Evolutionary conservation across 2,329 filamentous ascomycete genomes (phyloP).

Genomic region (Botrytis pseudocinerea): DNA sequence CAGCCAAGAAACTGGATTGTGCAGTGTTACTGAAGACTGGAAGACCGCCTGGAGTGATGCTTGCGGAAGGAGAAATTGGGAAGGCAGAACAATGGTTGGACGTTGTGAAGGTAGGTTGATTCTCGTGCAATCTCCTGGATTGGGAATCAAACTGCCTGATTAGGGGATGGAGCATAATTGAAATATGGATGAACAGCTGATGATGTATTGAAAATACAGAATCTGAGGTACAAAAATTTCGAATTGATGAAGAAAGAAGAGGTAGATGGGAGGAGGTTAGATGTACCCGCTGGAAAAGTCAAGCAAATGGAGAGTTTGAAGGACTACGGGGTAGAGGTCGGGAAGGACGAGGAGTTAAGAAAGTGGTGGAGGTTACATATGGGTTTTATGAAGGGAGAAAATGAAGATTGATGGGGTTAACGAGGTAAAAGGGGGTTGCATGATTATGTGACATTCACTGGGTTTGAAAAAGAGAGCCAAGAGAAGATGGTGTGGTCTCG

Average conservation of each 20-base stretch:
- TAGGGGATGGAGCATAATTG: background rate
- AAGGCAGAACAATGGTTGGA: conserved; percentile 34
- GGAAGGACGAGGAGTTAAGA: conserved; percentile 29
- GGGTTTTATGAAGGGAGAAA: conserved; percentile 28
- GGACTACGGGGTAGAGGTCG: conserved; percentile 32
- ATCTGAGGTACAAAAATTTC: conserved; percentile 39
- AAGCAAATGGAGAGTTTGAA: conserved; percentile 33
- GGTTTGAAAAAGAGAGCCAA: background rate
- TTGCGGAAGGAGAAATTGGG: conserved; percentile 54
- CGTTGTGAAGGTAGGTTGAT: conserved; percentile 33
- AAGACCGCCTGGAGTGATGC: conserved; percentile 75
- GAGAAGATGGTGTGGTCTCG: background rate
- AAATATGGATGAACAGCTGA: background rate
- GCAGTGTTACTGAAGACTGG: conserved; percentile 67
- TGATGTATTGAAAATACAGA: conserved; percentile 25
- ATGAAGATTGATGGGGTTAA: background rate
- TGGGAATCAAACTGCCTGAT: background rate
- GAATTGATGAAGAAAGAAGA: conserved; percentile 35
- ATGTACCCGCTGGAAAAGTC: conserved; percentile 29
- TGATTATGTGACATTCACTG: conserved; percentile 13
- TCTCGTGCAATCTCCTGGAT: background rate
- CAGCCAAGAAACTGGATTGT: conserved; percentile 58
- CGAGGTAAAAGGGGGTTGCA: background rate
- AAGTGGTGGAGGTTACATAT: conserved; percentile 38
- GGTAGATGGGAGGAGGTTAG: conserved; percentile 25